Evolutionary conservation across 371 early-diverging fungal genomes (phyloP).

Genomic region (Mucor circinelloides): DNA sequence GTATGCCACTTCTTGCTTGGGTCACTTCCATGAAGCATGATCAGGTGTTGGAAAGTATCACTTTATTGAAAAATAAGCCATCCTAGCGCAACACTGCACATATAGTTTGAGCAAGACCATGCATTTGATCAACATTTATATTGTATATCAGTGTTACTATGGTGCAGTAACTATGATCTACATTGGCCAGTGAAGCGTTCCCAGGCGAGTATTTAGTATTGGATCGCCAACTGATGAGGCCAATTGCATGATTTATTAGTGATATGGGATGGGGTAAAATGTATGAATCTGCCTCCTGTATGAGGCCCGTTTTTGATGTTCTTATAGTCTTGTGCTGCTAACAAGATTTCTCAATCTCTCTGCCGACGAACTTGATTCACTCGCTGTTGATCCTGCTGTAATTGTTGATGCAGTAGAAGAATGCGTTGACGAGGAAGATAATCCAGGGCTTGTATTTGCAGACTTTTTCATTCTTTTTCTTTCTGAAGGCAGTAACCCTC

Average conservation of each 20-base stretch:
- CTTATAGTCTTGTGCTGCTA: neutral
- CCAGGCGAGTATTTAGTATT: too few species aligned
- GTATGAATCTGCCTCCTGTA: neutral
- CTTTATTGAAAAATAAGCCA: too few species aligned
- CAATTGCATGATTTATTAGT: neutral
- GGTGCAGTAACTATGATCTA: too few species aligned
- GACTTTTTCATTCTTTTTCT: conserved; percentile 1
- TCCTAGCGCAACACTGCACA: too few species aligned
- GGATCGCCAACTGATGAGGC: neutral
- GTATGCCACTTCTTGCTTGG: too few species aligned
- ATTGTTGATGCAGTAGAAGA: neutral
- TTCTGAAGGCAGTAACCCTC: conserved; percentile 19
- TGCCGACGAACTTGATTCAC: neutral
- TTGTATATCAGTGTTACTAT: too few species aligned
- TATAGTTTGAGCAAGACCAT: too few species aligned
- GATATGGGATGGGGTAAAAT: neutral
- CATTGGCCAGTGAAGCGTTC: too few species aligned
- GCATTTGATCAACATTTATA: too few species aligned
- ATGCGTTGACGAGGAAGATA: neutral
- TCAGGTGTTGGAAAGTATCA: too few species aligned
- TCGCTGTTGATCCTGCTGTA: neutral
- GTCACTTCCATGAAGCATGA: too few species aligned
- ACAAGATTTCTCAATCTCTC: neutral
- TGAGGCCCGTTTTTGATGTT: neutral
- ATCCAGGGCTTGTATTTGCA: neutral